Percentiles rank a stretch among this genome's conserved stretches.
Evolutionary conservation across 2,329 filamentous ascomycete genomes (phyloP).

Genomic region (Stromatinia cepivora): DNA sequence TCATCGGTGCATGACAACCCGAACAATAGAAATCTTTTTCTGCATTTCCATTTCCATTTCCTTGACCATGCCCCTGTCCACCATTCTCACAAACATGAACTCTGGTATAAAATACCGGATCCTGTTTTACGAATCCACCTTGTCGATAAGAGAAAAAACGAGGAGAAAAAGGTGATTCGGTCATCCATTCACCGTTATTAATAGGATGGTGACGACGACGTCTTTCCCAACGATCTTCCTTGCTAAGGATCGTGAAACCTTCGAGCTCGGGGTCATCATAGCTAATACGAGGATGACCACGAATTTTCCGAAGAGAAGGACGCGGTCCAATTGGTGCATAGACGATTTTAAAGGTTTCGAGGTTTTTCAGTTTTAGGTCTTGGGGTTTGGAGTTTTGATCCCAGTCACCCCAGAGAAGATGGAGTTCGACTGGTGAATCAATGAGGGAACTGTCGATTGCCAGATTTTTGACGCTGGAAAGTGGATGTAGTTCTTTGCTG

Average conservation of each 20-base stretch:
- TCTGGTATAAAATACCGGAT: not conserved
- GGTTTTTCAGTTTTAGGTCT: not conserved
- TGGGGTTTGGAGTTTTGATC: not conserved
- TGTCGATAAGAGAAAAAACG: conserved; percentile 6
- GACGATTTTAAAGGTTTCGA: conserved; percentile 14
- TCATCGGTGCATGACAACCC: conserved; percentile 10
- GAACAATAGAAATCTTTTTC: conserved; percentile 13
- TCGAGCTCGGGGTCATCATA: not conserved
- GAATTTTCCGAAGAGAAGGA: not conserved
- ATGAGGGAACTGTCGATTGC: conserved; percentile 12
- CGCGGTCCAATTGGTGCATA: conserved; percentile 3
- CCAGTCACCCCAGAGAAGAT: conserved; percentile 18
- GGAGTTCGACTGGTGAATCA: conserved; percentile 13
- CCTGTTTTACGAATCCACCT: not conserved
- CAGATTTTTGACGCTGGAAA: conserved; percentile 1
- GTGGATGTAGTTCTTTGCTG: not conserved
- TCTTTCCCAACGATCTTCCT: conserved; percentile 3
- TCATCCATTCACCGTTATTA: conserved; percentile 5
- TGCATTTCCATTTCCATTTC: too few species aligned
- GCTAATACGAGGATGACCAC: conserved; percentile 3
- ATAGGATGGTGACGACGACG: conserved; percentile 3
- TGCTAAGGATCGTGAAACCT: not conserved
- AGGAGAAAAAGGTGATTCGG: not conserved
- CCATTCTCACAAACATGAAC: not conserved
- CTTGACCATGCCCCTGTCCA: too few species aligned